These are phyloP conservation scores for Pseudogymnoascus sp. DNA, from an alignment of 2,329 filamentous ascomycete species.

Conservation along the genomic window DNA sequence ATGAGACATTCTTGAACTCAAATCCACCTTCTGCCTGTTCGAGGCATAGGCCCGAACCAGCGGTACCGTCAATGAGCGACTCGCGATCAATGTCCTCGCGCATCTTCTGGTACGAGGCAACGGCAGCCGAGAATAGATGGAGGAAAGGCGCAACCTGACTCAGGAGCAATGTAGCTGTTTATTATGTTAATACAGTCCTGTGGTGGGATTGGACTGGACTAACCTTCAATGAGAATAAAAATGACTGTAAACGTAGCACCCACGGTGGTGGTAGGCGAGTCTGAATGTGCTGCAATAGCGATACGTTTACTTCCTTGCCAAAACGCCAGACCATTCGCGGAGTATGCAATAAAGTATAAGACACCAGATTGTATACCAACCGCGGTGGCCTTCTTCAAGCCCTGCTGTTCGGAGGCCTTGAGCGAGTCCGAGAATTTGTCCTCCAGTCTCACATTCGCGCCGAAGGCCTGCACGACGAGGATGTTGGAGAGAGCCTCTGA, in stretches of 20 bases:
- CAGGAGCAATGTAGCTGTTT: slow-evolving; percentile 42
- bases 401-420: slow-evolving; percentile 33
- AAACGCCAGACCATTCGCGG: slow-evolving; percentile 48
- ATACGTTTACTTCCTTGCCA: slow-evolving; percentile 47
- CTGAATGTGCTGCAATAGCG: slow-evolving; percentile 26
- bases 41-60: slow-evolving; percentile 11
- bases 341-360: slow-evolving; percentile 48
- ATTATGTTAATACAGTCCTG: background rate
- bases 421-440: slow-evolving; percentile 39
- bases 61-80: slow-evolving; percentile 18
- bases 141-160: slow-evolving; percentile 55
- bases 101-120: slow-evolving; percentile 50
- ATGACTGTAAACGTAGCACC: slow-evolving; percentile 42
- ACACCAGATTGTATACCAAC: slow-evolving; percentile 42
- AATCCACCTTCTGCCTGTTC: slow-evolving; percentile 25
- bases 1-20: slow-evolving; percentile 30
- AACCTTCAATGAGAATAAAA: slow-evolving; percentile 44
- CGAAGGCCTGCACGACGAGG: slow-evolving; percentile 43
- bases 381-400: slow-evolving; percentile 40
- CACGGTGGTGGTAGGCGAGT: slow-evolving; percentile 16
- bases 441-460: slow-evolving; percentile 41
- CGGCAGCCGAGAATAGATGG: slow-evolving; percentile 50
- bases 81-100: slow-evolving; percentile 16
- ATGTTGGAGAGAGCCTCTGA: slow-evolving; percentile 44
- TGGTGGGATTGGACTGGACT: slow-evolving; percentile 3